phyloP scores from a whole-genome alignment of 768 basidiomycete genomes.

The Pisolithus microcarpus region DNA sequence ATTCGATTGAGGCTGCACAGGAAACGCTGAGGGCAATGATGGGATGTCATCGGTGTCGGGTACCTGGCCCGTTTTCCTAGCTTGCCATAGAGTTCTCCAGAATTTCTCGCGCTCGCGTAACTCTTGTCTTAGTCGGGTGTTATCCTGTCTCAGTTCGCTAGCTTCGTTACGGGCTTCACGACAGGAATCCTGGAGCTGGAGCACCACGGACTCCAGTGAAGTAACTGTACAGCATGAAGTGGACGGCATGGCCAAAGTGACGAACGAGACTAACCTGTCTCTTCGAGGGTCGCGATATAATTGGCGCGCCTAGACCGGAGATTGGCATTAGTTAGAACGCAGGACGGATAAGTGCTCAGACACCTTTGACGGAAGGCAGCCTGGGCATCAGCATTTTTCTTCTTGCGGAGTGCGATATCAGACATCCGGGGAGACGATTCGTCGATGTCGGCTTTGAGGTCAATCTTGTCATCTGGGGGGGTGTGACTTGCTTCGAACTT shows the following conservation, averaged over 20 bases:
- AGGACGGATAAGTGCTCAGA: neutral
- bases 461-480: slow-evolving; percentile 31
- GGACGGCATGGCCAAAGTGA: slow-evolving; percentile 3
- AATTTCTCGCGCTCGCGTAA: slow-evolving; percentile 66
- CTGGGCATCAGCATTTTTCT: slow-evolving; percentile 87
- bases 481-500: slow-evolving; percentile 21
- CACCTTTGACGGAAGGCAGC: slow-evolving; percentile 71
- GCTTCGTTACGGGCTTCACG: slow-evolving; percentile 58
- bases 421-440: slow-evolving; percentile 39
- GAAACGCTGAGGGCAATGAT: slow-evolving; percentile 39
- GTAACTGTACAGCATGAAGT: slow-evolving; percentile 45
- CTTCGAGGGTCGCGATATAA: slow-evolving; percentile 83
- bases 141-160: slow-evolving; percentile 59
- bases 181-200: slow-evolving; percentile 77
- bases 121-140: slow-evolving; percentile 55
- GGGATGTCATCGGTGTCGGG: slow-evolving; percentile 48
- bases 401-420: slow-evolving; percentile 70
- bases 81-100: slow-evolving; percentile 63
- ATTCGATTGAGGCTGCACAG: slow-evolving; percentile 27
- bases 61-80: slow-evolving; percentile 50
- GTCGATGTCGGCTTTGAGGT: slow-evolving; percentile 32
- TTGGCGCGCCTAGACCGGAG: slow-evolving; percentile 48
- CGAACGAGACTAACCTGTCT: slow-evolving; percentile 45
- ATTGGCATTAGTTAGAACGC: slow-evolving; percentile 15
- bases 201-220: slow-evolving; percentile 76